Evolutionary conservation across 176 grass and related monocot species (phyloP).

Genomic region (Phyllostachys edulis): DNA sequence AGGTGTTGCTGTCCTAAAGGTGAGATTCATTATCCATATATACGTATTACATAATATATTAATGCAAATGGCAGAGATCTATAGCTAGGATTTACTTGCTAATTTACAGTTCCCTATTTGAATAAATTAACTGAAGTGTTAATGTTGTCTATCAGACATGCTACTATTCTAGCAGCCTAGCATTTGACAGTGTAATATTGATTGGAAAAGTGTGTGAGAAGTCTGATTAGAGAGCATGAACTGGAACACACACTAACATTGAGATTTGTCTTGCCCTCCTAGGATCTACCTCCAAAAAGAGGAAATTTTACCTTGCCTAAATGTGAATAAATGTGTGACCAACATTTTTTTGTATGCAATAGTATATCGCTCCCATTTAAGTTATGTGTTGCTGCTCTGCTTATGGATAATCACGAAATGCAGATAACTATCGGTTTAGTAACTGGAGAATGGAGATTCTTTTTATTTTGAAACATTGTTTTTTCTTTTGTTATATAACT

Average conservation of each 20-base stretch:
- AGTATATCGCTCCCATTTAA: neutral
- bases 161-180: neutral
- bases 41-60: neutral
- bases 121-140: neutral
- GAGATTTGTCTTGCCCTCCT: neutral
- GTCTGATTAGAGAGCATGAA: neutral
- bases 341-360: neutral
- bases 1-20: conserved; percentile 98
- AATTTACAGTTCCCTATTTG: neutral
- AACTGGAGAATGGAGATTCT: neutral
- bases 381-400: neutral
- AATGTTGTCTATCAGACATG: neutral
- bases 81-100: neutral
- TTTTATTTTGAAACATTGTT: neutral
- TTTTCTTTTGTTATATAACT: neutral
- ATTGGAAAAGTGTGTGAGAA: neutral
- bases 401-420: neutral
- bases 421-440: neutral
- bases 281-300: neutral
- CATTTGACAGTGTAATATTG: neutral
- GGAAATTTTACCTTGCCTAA: neutral
- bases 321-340: neutral
- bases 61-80: neutral
- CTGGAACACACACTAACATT: neutral
- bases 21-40: conserved; percentile 20